Base-by-base conservation (phyloP, 2,329 filamentous ascomycete genomes). In the Nemania sp. region DNA sequence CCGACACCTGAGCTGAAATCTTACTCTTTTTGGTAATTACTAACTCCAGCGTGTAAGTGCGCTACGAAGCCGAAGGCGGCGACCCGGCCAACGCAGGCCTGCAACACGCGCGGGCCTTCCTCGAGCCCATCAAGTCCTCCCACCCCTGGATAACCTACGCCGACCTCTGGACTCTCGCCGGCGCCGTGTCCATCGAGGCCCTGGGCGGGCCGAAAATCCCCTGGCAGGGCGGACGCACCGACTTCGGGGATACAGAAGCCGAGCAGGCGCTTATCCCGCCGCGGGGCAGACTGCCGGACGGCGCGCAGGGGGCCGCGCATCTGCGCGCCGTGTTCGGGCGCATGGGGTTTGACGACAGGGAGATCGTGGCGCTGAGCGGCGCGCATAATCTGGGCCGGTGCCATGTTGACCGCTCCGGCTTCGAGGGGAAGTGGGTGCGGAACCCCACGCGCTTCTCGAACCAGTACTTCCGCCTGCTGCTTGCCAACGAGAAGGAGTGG, bases 341-440 rank as follows among this genome's bases (percentile, higher is more conserved):
- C 79, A 98, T 98, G 95, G 94, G 95, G 73, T 98, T 98, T 86
- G 90, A 93, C 81, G 95, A 98, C 83, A 92, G 91, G 77, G 94
- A 98, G 83, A 98, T 98, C 80, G 94, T 98, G 47, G 95, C 95
- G 35, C 87, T 98, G 64, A 87, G 87, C 24, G 94, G 93, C 73
- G 93, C 92, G 53, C 93, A 97, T 83, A 92, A 92, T 66, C 87
- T 97, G 22, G 94, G 94, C 65, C 92, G 94, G 72, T 96, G 92
- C 71, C 76, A 78, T 62, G 45, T 51, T 41, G 74, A 77, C 62
- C 70, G 76, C 54, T 72, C 74, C 52, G 78, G 79, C 1, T 80
- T 80, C 65, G 75, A 79, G 49, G 78, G 79, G 22, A 77, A 78
- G 56, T 80, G 79, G 78, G 78, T 79, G 47, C 78, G 78, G 62